Evolutionary conservation across 2,329 filamentous ascomycete species (phyloP).

Genomic region (Tothia fuscella): DNA sequence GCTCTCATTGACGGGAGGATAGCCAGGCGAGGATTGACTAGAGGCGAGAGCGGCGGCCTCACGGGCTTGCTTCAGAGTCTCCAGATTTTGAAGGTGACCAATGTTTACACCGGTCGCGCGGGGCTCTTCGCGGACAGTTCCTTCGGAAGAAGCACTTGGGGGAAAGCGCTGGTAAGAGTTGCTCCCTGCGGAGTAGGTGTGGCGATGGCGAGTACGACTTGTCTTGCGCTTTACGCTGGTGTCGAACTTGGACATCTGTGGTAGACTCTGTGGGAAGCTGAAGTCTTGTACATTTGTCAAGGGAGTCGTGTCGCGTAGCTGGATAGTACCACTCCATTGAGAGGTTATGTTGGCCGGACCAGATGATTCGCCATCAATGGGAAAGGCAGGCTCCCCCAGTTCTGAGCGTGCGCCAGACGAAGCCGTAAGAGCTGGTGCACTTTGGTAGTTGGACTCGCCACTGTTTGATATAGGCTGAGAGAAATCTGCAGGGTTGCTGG

Average conservation of each 20-base stretch:
- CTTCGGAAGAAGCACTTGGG: background rate
- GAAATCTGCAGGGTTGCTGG: constrained; percentile 24
- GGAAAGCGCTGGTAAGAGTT: background rate
- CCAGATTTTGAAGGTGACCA: constrained; percentile 10
- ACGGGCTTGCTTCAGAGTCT: constrained; percentile 1
- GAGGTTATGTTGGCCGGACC: constrained; percentile 13
- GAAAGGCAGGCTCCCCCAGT: constrained; percentile 23
- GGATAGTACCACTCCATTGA: constrained; percentile 6
- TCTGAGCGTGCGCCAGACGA: constrained; percentile 28
- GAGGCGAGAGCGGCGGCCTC: too few species aligned
- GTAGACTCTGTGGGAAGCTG: constrained; percentile 14
- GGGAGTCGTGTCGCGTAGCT: constrained; percentile 14
- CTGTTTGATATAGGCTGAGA: constrained; percentile 28
- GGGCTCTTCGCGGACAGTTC: background rate
- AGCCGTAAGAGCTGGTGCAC: constrained; percentile 27
- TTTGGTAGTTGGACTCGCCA: constrained; percentile 27
- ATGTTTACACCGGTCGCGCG: constrained; percentile 3
- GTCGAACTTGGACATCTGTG: constrained; percentile 15
- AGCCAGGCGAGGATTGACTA: constrained; percentile 4
- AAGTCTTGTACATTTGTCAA: constrained; percentile 25
- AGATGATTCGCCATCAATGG: too few species aligned
- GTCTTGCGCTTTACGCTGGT: constrained; percentile 2
- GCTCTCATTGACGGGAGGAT: background rate
- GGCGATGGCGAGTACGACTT: constrained; percentile 3
- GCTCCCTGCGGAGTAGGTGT: constrained; percentile 6